A percentile compares a stretch with the other conserved stretches of the same genome.
Conservation (phyloP, 108 stramenopile genomes). For the Hondaea fermentalgiana region DNA sequence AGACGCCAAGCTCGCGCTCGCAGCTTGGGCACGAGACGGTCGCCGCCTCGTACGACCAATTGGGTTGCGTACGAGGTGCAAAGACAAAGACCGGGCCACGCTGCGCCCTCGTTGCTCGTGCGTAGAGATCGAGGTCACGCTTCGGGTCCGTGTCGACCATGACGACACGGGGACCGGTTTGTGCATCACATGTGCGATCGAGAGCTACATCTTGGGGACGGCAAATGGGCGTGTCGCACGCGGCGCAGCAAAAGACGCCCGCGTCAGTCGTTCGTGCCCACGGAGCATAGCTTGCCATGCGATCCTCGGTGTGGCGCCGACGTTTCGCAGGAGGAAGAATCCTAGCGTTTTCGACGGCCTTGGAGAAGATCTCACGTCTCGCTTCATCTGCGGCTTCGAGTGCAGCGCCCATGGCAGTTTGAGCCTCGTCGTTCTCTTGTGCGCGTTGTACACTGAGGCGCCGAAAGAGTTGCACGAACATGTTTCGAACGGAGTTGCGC, state of each 20-base stretch:
- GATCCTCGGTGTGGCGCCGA: not conserved
- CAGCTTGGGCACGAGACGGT: not conserved
- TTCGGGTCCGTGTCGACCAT: not conserved
- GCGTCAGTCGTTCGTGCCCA: not conserved
- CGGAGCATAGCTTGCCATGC: not conserved
- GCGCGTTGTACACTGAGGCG: not conserved
- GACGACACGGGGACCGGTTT: not conserved
- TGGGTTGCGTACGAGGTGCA: not conserved
- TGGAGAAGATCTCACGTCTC: not conserved
- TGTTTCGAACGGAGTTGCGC: not conserved
- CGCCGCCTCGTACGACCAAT: not conserved
- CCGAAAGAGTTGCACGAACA: not conserved
- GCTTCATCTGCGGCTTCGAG: not conserved
- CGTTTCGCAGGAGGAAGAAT: not conserved
- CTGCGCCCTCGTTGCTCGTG: not conserved
- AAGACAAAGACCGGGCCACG: not conserved
- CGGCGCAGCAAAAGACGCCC: not conserved
- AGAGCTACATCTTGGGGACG: not conserved
- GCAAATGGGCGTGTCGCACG: not conserved
- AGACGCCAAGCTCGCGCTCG: not conserved
- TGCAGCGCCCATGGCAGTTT: not conserved
- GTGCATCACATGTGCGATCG: not conserved
- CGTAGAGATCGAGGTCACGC: not conserved
- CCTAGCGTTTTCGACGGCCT: not conserved
- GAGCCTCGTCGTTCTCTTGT: not conserved